phyloP scores from a whole-genome alignment of 306 rosid species.

The Rosa multiflora region DNA sequence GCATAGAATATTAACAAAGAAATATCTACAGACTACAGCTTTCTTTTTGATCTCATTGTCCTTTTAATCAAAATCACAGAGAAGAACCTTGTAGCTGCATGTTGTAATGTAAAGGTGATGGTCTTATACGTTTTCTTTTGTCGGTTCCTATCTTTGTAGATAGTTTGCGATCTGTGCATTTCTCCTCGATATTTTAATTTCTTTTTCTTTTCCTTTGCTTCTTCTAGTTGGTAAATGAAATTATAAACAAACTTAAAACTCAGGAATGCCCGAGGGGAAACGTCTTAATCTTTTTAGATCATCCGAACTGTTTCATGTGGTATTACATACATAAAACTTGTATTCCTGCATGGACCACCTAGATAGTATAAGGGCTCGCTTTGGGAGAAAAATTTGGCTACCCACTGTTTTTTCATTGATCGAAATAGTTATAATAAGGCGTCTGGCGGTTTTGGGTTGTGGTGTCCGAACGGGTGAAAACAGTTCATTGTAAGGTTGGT shows the following conservation, averaged over 20 bases:
- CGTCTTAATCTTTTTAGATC: background rate
- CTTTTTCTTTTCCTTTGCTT: too few species aligned
- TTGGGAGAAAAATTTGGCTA: background rate
- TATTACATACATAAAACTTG: background rate
- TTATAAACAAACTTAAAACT: background rate
- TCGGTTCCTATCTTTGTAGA: background rate
- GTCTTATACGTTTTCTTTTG: background rate
- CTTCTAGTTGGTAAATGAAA: too few species aligned
- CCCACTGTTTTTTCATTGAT: background rate
- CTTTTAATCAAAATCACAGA: background rate
- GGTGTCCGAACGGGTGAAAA: too few species aligned
- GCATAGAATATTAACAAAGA: conserved; percentile 1
- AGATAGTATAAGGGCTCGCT: background rate
- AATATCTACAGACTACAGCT: conserved; percentile 1
- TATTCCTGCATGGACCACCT: background rate
- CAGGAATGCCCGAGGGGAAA: background rate
- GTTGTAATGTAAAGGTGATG: conserved; percentile 16
- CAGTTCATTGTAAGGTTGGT: too few species aligned
- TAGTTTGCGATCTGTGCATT: background rate
- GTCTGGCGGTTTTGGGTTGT: too few species aligned
- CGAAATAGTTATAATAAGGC: background rate
- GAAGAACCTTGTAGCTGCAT: background rate
- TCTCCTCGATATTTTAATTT: background rate
- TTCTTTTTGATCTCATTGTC: background rate
- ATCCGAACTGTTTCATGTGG: background rate